Conservation (phyloP, 208 protist genomes). For the Crithidia bombi region DNA sequence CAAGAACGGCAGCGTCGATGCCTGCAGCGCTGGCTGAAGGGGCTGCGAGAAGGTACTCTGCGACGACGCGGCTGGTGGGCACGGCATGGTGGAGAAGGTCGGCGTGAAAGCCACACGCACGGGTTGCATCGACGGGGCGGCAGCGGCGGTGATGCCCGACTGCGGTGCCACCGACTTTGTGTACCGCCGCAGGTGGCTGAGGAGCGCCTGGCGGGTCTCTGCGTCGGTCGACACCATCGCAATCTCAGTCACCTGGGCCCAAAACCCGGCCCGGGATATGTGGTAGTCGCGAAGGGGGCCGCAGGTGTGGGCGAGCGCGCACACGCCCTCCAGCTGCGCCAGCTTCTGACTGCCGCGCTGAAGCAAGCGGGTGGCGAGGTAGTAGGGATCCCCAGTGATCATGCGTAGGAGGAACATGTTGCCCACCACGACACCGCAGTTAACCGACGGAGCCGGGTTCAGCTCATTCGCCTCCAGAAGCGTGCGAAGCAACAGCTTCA, state of each 20-base stretch:
- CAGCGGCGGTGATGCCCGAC: background rate
- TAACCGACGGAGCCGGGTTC: constrained; percentile 41
- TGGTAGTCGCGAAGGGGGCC: constrained; percentile 38
- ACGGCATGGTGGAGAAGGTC: constrained; percentile 24
- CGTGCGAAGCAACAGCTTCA: constrained; percentile 54
- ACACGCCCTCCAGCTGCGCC: constrained; percentile 77
- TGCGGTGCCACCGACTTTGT: constrained; percentile 42
- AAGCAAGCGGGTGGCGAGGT: constrained; percentile 64
- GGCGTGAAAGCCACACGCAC: background rate
- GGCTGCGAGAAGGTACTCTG: background rate
- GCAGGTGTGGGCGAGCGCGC: constrained; percentile 72
- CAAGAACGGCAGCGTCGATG: background rate
- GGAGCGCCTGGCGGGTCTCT: constrained; percentile 40
- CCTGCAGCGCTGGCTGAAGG: background rate
- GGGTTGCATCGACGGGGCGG: background rate
- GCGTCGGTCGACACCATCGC: constrained; percentile 28
- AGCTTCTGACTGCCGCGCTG: constrained; percentile 46
- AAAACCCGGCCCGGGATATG: constrained; percentile 77
- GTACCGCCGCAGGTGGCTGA: constrained; percentile 58
- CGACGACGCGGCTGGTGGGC: background rate
- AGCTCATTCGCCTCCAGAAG: constrained; percentile 50
- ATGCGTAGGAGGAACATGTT: constrained; percentile 57
- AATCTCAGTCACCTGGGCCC: constrained; percentile 63
- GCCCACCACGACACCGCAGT: constrained; percentile 69
- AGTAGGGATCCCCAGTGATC: constrained; percentile 77